Evolutionary conservation across 192 early-diverging fungal genomes (phyloP), one percentile per base, ranked within the genome.

Genomic region (Podochytrium sp.): DNA sequence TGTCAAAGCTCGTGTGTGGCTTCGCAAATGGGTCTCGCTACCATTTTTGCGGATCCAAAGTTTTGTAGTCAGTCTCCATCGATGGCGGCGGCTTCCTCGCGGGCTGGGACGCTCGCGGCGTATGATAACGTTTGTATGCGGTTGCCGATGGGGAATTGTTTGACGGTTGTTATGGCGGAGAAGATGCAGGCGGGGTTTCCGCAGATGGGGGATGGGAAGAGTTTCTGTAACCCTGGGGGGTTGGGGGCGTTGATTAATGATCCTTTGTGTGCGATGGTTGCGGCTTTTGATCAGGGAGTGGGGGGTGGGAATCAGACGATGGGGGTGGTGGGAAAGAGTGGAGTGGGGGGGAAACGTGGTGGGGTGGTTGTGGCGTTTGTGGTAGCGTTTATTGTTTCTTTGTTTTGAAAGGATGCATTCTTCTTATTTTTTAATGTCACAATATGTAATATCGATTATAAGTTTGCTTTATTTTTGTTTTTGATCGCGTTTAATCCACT

Each of bases 141-240:
- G 12, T 38, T 62, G 38, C 60, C 60, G 38, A 29, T 18, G 27
- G 38, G 27, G 27, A 35, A 62, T 27, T 62, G 60, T 27, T 37
- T 62, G 16, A 2, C 30, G 18, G 60, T 39, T 14, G 60, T 62
- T 39, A 18, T 12, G 16, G 16, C 18, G 2, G 60, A 62, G 27
- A 62, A 62, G 30, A 38, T 38, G 16, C 60, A 62, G 60, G 60
- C 60, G 16, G 60, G 60, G 38, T 62, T 62, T 35, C 60, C 60
- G 12, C 10, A 37, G 37, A 18, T 39, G 10, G 37, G 18, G 29
- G 60, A 62, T 29, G 60, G 33, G 33, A 62, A 16, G 30, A n/a
- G 18, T 33, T 62, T 37, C 38, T 62, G 60, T 27, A 29, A 29
- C 12, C 60, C 60, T 0, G 60, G 60, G 14, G 60, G 60, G 16